Evolutionary conservation across 495 filamentous ascomycete species (phyloP).

Genomic region (Daldinia vernicosa): DNA sequence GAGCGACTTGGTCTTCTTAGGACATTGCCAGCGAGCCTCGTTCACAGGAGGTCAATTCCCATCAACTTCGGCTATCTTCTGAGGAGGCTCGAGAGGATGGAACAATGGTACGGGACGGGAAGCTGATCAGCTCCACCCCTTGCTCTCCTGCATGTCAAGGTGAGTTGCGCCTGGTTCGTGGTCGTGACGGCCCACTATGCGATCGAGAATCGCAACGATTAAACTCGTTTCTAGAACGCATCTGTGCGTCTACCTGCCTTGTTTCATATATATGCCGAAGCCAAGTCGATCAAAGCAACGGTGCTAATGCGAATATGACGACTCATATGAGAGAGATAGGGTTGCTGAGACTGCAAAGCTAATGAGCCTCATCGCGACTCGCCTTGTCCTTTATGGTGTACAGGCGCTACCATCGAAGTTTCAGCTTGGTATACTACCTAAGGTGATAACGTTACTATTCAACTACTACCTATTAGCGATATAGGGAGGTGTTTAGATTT

Average conservation of each 20-base stretch:
- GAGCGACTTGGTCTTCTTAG: conserved; percentile 56
- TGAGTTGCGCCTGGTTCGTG: conserved; percentile 37
- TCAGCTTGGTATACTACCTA: conserved; percentile 18
- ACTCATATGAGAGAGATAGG: conserved; percentile 10
- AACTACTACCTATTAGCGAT: background rate
- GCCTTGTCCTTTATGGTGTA: background rate
- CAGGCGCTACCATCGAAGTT: background rate
- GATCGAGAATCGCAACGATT: conserved; percentile 34
- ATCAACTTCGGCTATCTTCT: conserved; percentile 8
- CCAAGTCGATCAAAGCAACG: conserved; percentile 41
- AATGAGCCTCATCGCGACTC: conserved; percentile 9
- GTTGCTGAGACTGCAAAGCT: conserved; percentile 6
- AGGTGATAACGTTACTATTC: conserved; percentile 5
- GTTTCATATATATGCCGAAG: conserved; percentile 40
- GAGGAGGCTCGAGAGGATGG: conserved; percentile 12
- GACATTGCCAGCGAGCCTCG: conserved; percentile 34
- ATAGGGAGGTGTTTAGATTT: background rate
- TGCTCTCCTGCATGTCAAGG: conserved; percentile 32
- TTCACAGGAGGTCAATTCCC: background rate
- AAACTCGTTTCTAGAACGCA: conserved; percentile 41
- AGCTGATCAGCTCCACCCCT: conserved; percentile 37
- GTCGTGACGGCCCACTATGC: conserved; percentile 34
- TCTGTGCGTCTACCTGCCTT: conserved; percentile 31
- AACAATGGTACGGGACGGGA: conserved; percentile 27
- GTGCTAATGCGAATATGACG: conserved; percentile 31